Evolutionary conservation across 2,329 filamentous ascomycete species (phyloP).

Genomic region (Ophiostoma ulmi): DNA sequence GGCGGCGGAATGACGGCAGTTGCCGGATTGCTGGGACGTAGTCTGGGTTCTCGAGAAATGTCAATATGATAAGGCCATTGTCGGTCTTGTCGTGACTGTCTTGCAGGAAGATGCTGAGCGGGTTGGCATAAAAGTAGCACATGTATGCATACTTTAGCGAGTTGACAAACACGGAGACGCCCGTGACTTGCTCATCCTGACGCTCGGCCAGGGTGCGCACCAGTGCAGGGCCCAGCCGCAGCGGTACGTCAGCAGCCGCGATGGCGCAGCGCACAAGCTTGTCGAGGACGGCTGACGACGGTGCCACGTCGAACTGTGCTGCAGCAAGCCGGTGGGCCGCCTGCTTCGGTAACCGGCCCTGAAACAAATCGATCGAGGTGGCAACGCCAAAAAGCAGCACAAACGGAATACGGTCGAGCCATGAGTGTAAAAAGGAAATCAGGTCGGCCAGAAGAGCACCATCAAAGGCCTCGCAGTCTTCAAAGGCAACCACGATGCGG

Average conservation of each 20-base stretch:
- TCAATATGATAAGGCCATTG: slow-evolving; percentile 22
- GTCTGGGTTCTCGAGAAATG: slow-evolving; percentile 42
- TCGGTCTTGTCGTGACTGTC: slow-evolving; percentile 28
- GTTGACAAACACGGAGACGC: slow-evolving; percentile 65
- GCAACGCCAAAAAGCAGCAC: slow-evolving; percentile 73
- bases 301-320: slow-evolving; percentile 70
- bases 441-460: slow-evolving; percentile 65
- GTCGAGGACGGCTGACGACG: slow-evolving; percentile 66
- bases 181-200: slow-evolving; percentile 71
- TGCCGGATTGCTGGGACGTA: slow-evolving; percentile 64
- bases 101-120: slow-evolving; percentile 59
- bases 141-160: slow-evolving; percentile 78
- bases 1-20: slow-evolving; percentile 61
- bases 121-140: slow-evolving; percentile 79
- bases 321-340: slow-evolving; percentile 64
- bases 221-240: slow-evolving; percentile 61
- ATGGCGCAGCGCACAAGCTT: slow-evolving; percentile 64
- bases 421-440: slow-evolving; percentile 61
- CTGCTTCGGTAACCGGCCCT: slow-evolving; percentile 65
- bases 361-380: slow-evolving; percentile 74
- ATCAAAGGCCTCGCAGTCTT: slow-evolving; percentile 80
- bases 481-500: slow-evolving; percentile 66
- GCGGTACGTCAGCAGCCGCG: slow-evolving; percentile 48
- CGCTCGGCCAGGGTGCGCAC: slow-evolving; percentile 61
- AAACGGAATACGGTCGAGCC: slow-evolving; percentile 72